Evolutionary conservation across 805 yeast genomes (phyloP).

Genomic region (Candida parachauliodes): DNA sequence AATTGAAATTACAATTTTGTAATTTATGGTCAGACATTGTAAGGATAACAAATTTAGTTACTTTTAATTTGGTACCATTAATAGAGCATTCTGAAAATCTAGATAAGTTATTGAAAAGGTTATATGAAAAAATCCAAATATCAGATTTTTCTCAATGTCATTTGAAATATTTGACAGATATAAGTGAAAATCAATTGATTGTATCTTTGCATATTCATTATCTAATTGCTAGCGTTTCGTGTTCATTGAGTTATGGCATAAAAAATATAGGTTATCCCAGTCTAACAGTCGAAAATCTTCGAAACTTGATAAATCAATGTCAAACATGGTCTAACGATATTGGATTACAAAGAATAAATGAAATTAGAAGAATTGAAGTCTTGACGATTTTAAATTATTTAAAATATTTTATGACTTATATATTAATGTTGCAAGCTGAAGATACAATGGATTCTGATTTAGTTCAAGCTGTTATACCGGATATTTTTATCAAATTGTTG

Average conservation of each 20-base stretch:
- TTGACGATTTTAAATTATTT: constrained; percentile 24
- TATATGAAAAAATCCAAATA: constrained; percentile 18
- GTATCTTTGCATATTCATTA: constrained; percentile 22
- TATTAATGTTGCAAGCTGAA: constrained; percentile 35
- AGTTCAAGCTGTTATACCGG: constrained; percentile 8
- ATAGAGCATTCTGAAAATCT: constrained; percentile 19
- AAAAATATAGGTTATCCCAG: constrained; percentile 16
- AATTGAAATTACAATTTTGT: constrained; percentile 27
- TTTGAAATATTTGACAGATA: constrained; percentile 15
- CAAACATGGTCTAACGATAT: constrained; percentile 22
- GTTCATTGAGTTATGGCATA: constrained; percentile 20
- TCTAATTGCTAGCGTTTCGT: constrained; percentile 25
- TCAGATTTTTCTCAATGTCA: constrained; percentile 21
- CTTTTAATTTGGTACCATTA: constrained; percentile 22
- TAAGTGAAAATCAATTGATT: constrained; percentile 16
- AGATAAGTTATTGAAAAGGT: constrained; percentile 15
- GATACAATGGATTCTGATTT: constrained; percentile 14
- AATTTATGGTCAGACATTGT: constrained; percentile 34
- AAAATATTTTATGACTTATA: constrained; percentile 23
- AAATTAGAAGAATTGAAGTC: constrained; percentile 16
- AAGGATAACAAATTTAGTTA: constrained; percentile 25
- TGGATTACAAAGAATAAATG: constrained; percentile 13
- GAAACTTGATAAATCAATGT: constrained; percentile 20
- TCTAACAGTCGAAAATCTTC: constrained; percentile 19
- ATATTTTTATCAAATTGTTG: constrained; percentile 8